phyloP scores from a whole-genome alignment of 2,329 filamentous ascomycete species.

The Ilyonectria robusta region DNA sequence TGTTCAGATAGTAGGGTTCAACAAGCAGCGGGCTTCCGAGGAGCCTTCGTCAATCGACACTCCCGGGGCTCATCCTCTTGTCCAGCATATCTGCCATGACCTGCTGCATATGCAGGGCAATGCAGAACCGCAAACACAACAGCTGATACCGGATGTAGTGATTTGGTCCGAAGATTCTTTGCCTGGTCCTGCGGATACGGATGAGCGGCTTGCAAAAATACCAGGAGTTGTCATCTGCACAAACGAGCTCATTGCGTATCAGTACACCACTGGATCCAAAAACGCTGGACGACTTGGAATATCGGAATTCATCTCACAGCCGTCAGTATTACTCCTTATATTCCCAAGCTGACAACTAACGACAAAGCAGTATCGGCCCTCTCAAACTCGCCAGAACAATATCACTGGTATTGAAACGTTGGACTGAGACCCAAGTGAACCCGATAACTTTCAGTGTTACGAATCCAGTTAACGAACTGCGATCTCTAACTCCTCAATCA shows the following conservation, averaged over 20 bases:
- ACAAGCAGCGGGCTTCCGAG: not conserved
- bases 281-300: constrained; percentile 39
- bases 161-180: constrained; percentile 43
- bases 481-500: not conserved
- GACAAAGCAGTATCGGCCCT: constrained; percentile 50
- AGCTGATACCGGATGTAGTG: constrained; percentile 46
- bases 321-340: constrained; percentile 44
- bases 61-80: not conserved
- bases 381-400: constrained; percentile 55
- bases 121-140: constrained; percentile 8
- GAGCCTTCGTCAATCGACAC: constrained; percentile 7
- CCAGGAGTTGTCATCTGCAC: constrained; percentile 53
- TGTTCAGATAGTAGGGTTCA: constrained; percentile 28
- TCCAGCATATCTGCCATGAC: constrained; percentile 26
- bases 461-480: too few species aligned
- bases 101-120: constrained; percentile 41
- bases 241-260: constrained; percentile 50
- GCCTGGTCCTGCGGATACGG: not conserved
- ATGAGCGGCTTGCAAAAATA: constrained; percentile 10
- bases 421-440: constrained; percentile 38
- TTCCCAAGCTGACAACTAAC: not conserved
- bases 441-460: constrained; percentile 15
- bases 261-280: constrained; percentile 39
- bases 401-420: constrained; percentile 44
- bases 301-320: constrained; percentile 57